These are phyloP conservation scores for Coelastrella sp. DNA, from an alignment of 139 green algal genomes.

Conservation along the genomic window DNA sequence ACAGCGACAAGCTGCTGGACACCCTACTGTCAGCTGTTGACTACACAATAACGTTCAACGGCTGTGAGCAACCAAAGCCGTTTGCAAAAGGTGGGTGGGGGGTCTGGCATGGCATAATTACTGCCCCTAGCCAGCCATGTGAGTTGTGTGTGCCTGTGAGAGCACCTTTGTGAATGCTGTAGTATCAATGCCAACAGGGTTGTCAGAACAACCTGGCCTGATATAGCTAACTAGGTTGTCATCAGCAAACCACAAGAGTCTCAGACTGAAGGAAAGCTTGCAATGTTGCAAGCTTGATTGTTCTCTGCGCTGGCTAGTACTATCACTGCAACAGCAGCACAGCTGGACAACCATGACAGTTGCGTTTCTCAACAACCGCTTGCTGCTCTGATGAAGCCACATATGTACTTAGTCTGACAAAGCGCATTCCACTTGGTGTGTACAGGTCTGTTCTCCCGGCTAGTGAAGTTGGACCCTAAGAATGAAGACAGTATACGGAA, in stretches of 20 bases:
- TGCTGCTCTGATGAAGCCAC: not conserved
- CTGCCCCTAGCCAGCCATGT: not conserved
- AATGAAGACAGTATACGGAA: not conserved
- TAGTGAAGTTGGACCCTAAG: conserved; percentile 23
- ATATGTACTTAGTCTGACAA: not conserved
- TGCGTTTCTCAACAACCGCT: not conserved
- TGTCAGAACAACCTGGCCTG: too few relatives aligned
- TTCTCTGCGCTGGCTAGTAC: too few relatives aligned
- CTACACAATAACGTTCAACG: not conserved
- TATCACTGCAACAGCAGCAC: too few relatives aligned
- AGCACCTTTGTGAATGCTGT: too few relatives aligned
- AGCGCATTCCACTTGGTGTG: not conserved
- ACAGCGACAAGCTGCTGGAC: not conserved
- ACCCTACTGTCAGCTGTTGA: conserved; percentile 31
- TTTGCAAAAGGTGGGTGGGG: conserved; percentile 9
- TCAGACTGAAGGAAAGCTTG: too few relatives aligned
- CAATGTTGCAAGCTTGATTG: too few relatives aligned
- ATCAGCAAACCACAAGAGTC: too few relatives aligned
- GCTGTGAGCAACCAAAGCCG: not conserved
- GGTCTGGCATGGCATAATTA: not conserved
- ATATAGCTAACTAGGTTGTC: too few relatives aligned
- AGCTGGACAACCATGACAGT: too few relatives aligned
- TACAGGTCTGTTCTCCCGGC: conserved; percentile 21
- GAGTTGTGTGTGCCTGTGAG: too few relatives aligned
- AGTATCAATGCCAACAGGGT: too few relatives aligned